Evolutionary conservation across 1,284 basidiomycete species (phyloP).

Genomic region (Cronartium ribicola): DNA sequence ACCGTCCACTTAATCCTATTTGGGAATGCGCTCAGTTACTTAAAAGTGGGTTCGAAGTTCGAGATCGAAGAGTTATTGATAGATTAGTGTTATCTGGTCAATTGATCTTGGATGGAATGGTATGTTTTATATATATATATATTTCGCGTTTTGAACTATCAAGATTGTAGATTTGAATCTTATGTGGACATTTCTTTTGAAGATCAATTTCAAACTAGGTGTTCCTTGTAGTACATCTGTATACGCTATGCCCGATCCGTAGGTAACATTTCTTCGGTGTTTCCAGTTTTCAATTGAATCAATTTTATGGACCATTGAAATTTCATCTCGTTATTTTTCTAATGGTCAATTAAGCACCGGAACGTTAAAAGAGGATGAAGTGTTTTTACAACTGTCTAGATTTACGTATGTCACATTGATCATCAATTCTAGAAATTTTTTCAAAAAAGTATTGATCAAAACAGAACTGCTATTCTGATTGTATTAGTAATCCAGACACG

Average conservation of each 20-base stretch:
- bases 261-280: not conserved
- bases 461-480: too few species aligned
- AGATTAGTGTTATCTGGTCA: not conserved
- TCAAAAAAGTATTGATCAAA: too few species aligned
- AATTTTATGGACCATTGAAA: not conserved
- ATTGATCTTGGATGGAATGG: slow-evolving; percentile 30
- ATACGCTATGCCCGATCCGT: slow-evolving; percentile 40
- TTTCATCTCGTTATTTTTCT: too few species aligned
- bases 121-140: not conserved
- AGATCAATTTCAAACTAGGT: slow-evolving; percentile 37
- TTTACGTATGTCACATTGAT: slow-evolving; percentile 16
- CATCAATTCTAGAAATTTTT: not conserved
- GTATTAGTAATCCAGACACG: slow-evolving; percentile 26
- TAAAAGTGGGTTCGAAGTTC: slow-evolving; percentile 18
- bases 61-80: slow-evolving; percentile 24
- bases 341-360: slow-evolving; percentile 26
- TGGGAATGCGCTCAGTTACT: slow-evolving; percentile 16
- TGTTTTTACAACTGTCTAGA: slow-evolving; percentile 33
- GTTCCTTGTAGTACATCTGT: slow-evolving; percentile 20
- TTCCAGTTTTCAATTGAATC: not conserved
- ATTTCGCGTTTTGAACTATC: not conserved
- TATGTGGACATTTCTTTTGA: not conserved
- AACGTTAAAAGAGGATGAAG: slow-evolving; percentile 31
- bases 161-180: not conserved
- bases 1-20: slow-evolving; percentile 8